Conservation (phyloP, 2,329 filamentous ascomycete species). For the Fusarium xylarioides region DNA sequence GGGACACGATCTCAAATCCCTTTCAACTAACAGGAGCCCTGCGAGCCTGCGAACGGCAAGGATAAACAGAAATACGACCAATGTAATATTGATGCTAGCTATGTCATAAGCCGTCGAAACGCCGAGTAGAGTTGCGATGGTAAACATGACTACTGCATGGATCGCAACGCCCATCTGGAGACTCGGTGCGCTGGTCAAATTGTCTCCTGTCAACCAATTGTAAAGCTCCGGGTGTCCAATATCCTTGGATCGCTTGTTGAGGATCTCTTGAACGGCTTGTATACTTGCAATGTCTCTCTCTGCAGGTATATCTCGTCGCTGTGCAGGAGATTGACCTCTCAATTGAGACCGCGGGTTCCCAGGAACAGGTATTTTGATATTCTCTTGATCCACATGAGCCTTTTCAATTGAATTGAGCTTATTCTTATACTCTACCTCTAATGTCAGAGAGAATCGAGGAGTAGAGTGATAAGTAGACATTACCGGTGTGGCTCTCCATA, state of each 20-base stretch:
- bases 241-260: accelerated
- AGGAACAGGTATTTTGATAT: accelerated
- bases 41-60: accelerated
- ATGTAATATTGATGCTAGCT: accelerated
- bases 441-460: accelerated
- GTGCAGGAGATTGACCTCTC: accelerated
- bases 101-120: neutral
- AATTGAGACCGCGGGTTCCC: accelerated
- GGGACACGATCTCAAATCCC: neutral
- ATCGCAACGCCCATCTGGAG: neutral
- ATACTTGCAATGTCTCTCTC: neutral
- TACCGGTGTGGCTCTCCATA: neutral
- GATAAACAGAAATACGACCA: accelerated
- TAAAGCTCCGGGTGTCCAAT: neutral
- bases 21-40: accelerated
- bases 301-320: accelerated
- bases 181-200: neutral
- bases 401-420: neutral
- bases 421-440: neutral
- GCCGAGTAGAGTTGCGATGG: neutral
- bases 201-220: neutral
- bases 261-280: accelerated
- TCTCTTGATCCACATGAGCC: too few species aligned
- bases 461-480: accelerated
- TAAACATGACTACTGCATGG: neutral